A percentile compares a stretch with the other conserved stretches of the same genome.
phyloP scores from a whole-genome alignment of 73 alveolate genomes.

The Tetrahymena elliotti region DNA sequence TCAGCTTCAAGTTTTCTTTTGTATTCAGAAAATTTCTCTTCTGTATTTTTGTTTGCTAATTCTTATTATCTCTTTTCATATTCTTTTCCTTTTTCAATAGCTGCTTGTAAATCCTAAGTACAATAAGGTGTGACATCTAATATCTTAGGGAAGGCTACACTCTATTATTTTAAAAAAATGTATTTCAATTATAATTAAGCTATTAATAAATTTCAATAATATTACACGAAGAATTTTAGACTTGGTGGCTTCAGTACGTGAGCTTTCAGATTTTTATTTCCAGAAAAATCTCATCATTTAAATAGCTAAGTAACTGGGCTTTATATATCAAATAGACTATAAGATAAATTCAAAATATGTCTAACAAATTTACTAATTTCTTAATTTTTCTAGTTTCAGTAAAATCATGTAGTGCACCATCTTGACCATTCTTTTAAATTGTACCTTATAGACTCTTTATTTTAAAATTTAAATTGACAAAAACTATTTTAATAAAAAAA shows the following conservation, averaged over 20 bases:
- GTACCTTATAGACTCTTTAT: conserved; percentile 40
- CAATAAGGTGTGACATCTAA: conserved; percentile 90
- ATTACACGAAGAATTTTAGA: conserved; percentile 79
- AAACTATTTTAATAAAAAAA: background rate
- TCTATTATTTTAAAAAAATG: background rate
- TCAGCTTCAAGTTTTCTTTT: conserved; percentile 55
- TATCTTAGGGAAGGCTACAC: conserved; percentile 92
- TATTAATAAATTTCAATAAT: too few species aligned
- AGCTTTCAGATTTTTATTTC: conserved; percentile 79
- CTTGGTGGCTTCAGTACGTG: conserved; percentile 93
- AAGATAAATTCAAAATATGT: conserved; percentile 59
- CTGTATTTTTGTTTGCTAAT: conserved; percentile 35
- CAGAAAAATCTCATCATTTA: conserved; percentile 93
- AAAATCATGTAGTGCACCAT: conserved; percentile 68
- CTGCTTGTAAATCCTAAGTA: conserved; percentile 77
- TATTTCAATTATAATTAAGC: too few species aligned
- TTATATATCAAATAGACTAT: background rate
- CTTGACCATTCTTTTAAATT: conserved; percentile 78
- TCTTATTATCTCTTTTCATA: conserved; percentile 74
- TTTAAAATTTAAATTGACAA: background rate
- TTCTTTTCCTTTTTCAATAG: conserved; percentile 87
- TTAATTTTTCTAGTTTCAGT: conserved; percentile 73
- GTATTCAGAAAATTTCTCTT: conserved; percentile 44
- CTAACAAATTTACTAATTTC: conserved; percentile 52
- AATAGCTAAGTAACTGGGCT: conserved; percentile 81